Percentiles rank a stretch among this genome's conserved stretches.
phyloP scores from a whole-genome alignment of 208 protist species.

The Phytomonas francai region DNA sequence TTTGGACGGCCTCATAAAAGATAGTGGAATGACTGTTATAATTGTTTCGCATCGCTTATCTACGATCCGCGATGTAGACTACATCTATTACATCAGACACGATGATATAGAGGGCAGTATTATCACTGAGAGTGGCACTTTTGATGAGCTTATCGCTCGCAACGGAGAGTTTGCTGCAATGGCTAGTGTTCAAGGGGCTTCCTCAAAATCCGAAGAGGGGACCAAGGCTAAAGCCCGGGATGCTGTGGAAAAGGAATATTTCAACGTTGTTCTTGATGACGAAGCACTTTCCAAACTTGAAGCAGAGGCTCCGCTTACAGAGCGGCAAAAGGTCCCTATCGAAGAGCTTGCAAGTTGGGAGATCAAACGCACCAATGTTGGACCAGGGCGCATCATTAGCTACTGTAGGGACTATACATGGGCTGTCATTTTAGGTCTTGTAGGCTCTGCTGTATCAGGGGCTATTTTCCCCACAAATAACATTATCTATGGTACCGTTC shows the following conservation, averaged over 20 bases:
- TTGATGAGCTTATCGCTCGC: constrained; percentile 40
- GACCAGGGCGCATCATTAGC: constrained; percentile 30
- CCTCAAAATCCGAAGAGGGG: constrained; percentile 9
- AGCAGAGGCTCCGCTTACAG: constrained; percentile 33
- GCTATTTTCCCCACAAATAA: constrained; percentile 23
- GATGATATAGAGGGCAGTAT: constrained; percentile 43
- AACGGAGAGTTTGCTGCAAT: constrained; percentile 57
- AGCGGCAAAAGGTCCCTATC: constrained; percentile 45
- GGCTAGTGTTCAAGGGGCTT: constrained; percentile 46
- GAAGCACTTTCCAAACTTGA: constrained; percentile 36
- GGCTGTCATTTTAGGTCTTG: constrained; percentile 33
- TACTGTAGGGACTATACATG: constrained; percentile 28
- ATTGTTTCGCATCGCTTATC: constrained; percentile 88
- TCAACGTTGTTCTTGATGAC: constrained; percentile 33
- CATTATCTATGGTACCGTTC: constrained; percentile 42
- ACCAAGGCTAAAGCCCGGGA: constrained; percentile 6
- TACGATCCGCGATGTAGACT: constrained; percentile 85
- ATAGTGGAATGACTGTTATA: constrained; percentile 56
- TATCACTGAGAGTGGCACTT: constrained; percentile 53
- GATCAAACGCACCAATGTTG: constrained; percentile 27
- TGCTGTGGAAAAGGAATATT: constrained; percentile 5
- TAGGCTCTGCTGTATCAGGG: constrained; percentile 42
- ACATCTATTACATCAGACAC: constrained; percentile 73
- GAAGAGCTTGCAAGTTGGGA: constrained; percentile 56
- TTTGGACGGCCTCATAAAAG: constrained; percentile 62